Evolutionary conservation across 345 rosid genomes (phyloP).

Genomic region (Rhodomyrtus tomentosa): DNA sequence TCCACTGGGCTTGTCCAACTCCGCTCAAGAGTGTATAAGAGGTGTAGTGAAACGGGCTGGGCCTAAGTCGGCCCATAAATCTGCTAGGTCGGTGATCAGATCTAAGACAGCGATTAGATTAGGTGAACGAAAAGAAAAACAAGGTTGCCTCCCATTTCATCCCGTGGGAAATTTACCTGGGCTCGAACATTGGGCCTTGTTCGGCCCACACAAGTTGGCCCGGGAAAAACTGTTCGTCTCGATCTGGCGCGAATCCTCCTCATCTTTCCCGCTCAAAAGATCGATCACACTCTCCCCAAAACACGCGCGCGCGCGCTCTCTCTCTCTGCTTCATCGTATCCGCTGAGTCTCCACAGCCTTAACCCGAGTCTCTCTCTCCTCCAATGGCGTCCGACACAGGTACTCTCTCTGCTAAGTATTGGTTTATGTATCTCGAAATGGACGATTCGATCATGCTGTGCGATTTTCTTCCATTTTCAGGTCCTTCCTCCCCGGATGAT

Average conservation of each 20-base stretch:
- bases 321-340: conserved; percentile 48
- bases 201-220: neutral
- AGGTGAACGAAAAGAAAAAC: neutral
- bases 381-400: neutral
- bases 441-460: neutral
- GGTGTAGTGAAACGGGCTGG: neutral
- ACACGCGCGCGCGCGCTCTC: neutral
- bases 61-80: neutral
- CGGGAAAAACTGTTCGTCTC: conserved; percentile 2
- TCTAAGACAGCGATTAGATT: neutral
- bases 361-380: neutral
- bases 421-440: neutral
- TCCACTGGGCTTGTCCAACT: neutral
- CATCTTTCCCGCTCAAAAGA: conserved; percentile 27
- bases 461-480: conserved; percentile 7
- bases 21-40: neutral
- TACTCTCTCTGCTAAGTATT: neutral
- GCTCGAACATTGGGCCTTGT: neutral
- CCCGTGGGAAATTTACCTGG: neutral
- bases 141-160: neutral
- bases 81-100: neutral
- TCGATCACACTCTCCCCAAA: neutral
- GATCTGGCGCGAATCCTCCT: conserved; percentile 43
- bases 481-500: conserved; percentile 60
- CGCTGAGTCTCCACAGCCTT: neutral